A percentile compares a stretch with the other conserved stretches of the same genome.
phyloP scores from a whole-genome alignment of 768 basidiomycete species.

The Mycena vitilis region DNA sequence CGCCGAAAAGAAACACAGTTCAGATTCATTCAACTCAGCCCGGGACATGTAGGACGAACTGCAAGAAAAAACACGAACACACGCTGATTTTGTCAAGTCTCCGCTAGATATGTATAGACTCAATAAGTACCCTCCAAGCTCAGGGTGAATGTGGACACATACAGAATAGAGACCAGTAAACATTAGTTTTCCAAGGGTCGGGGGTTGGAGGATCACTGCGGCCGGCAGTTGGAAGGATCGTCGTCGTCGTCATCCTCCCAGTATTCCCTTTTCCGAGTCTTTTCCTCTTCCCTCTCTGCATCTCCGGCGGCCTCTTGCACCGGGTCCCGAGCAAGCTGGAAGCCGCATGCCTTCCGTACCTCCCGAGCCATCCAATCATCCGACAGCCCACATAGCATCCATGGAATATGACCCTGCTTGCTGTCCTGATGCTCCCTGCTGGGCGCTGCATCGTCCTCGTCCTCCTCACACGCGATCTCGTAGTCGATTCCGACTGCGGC shows the following conservation, averaged over 20 bases:
- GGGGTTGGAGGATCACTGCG: too few relatives aligned
- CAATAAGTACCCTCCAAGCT: too few relatives aligned
- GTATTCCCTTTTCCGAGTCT: constrained; percentile 2
- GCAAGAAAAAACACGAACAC: too few relatives aligned
- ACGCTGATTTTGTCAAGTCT: too few relatives aligned
- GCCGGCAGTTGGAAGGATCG: too few relatives aligned
- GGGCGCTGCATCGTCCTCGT: constrained; percentile 12
- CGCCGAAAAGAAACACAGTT: background rate
- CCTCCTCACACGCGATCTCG: constrained; percentile 18
- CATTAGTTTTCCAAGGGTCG: too few relatives aligned
- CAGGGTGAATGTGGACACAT: too few relatives aligned
- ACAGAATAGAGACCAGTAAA: too few relatives aligned
- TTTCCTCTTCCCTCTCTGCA: constrained; percentile 17
- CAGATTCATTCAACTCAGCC: too few relatives aligned
- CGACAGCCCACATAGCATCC: constrained; percentile 20
- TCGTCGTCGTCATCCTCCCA: background rate
- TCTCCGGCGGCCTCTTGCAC: constrained; percentile 21
- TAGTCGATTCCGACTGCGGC: constrained; percentile 21
- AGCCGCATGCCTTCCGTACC: constrained; percentile 21
- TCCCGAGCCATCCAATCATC: constrained; percentile 20
- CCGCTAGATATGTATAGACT: too few relatives aligned
- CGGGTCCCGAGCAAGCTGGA: constrained; percentile 17
- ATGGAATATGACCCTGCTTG: constrained; percentile 16
- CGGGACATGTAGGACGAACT: too few relatives aligned
- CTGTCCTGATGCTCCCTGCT: constrained; percentile 5